Base-by-base conservation (phyloP, 805 yeast genomes). In the Candida golubevii region DNA sequence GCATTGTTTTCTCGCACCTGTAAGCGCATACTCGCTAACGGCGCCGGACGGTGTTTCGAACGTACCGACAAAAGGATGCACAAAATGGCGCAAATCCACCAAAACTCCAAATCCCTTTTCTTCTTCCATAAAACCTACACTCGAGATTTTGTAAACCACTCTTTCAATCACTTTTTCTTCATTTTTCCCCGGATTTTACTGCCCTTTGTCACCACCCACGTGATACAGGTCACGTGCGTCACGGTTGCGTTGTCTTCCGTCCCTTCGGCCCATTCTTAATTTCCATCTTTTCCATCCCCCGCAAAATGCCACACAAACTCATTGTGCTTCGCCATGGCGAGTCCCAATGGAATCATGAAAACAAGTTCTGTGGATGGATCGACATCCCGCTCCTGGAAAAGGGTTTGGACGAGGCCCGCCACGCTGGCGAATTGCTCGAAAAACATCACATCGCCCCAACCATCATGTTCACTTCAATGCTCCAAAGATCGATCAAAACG, bases 241-340 rank as follows among this genome's bases (percentile, higher is more conserved):
- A 18, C 23, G 23, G 23, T 18, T 18, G 23, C 23, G 23, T 18
- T 18, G 5, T 18, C 23, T 5, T 18, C 23, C 23, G 3, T 18
- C 23, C 23, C 23, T 18, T 18, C 23, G 23, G 23, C 23, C 23
- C 23, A 18, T 3, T 18, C 5, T 18, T 5, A 18, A 18, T 18
- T 18, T 18, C 23, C 23, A 18, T 18, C 23, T 18, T 18, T 18
- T 18, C 23, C 23, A 5, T 23, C 30, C 10, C 35, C 30, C 11
- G 35, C 15, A 27, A 9, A 31, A 53, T 49, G 51, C 46, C 51
- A 7, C 70, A 65, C 50, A 66, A 66, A 46, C 60, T 71, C 36
- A 65, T 71, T 13, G 66, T 71, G 6, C 64, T 71, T 33, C 69
- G 76, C 49, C 76, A 71, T 51, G 76, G 76, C 35, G 74, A 70